Percentiles rank a stretch among this genome's conserved stretches.
phyloP scores from a whole-genome alignment of 805 yeast species.

The Suhomyces prunicola region DNA sequence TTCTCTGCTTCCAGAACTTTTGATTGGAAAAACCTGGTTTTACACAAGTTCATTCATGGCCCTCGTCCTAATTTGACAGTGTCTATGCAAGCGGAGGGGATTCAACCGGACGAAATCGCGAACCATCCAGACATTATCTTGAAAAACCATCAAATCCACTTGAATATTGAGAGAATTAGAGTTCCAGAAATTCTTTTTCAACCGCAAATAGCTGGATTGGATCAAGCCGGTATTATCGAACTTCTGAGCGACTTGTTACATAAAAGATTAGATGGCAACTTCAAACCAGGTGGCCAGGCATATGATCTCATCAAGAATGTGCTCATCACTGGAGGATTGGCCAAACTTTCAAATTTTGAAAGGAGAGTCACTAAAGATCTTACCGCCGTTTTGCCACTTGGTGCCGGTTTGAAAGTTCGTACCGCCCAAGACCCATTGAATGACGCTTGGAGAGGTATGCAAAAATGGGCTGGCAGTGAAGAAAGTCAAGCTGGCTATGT shows the following conservation, averaged over 20 bases:
- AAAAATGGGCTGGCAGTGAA: constrained; percentile 60
- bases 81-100: constrained; percentile 41
- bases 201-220: constrained; percentile 91
- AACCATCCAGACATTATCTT: constrained; percentile 64
- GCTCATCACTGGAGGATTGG: constrained; percentile 84
- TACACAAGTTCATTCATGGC: constrained; percentile 87
- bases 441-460: constrained; percentile 96
- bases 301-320: constrained; percentile 57
- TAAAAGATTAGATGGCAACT: constrained; percentile 56
- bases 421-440: constrained; percentile 62
- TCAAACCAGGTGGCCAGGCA: constrained; percentile 52
- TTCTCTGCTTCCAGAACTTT: constrained; percentile 62
- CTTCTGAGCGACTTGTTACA: constrained; percentile 63
- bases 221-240: constrained; percentile 92
- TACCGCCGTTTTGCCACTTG: constrained; percentile 66
- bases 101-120: constrained; percentile 42
- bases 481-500: constrained; percentile 49
- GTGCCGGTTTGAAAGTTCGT: constrained; percentile 57
- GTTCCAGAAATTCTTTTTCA: constrained; percentile 91
- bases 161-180: constrained; percentile 86
- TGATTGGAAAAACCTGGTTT: constrained; percentile 77
- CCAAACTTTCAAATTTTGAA: constrained; percentile 60
- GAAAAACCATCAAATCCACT: constrained; percentile 84
- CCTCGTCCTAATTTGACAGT: constrained; percentile 76
- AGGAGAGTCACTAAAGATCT: constrained; percentile 70